These are phyloP conservation scores for Phalaenopsis hybrid DNA, from an alignment of 116 monocot species.

Conservation along the genomic window DNA sequence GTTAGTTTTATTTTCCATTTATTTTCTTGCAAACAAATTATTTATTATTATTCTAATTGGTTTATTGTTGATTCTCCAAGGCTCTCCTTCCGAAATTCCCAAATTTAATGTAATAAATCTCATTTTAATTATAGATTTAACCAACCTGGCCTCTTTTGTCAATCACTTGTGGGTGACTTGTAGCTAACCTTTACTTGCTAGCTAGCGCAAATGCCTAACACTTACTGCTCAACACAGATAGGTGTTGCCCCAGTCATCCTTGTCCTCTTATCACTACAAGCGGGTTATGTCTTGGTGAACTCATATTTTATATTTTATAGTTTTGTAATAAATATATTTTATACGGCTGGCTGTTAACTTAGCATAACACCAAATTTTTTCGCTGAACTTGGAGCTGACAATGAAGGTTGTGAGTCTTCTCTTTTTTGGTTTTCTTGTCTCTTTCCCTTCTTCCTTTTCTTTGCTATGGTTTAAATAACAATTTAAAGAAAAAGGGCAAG, in stretches of 20 bases:
- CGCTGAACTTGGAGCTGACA: not conserved
- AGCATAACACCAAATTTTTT: not conserved
- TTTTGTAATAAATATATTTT: too few species aligned
- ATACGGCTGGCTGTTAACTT: too few species aligned
- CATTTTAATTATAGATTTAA: too few species aligned
- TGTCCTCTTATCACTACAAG: not conserved
- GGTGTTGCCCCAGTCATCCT: not conserved
- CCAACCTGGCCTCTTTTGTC: too few species aligned
- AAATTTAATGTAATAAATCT: not conserved
- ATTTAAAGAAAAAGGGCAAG: too few species aligned
- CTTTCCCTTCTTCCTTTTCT: not conserved
- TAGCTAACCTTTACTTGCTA: too few species aligned
- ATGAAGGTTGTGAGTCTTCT: not conserved
- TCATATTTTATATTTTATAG: not conserved
- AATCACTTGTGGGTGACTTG: too few species aligned
- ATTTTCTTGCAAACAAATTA: not conserved
- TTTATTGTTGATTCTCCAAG: not conserved
- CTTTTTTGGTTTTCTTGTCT: not conserved
- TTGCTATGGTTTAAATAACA: not conserved
- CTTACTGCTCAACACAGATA: not conserved
- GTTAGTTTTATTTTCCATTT: not conserved
- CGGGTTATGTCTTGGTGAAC: not conserved
- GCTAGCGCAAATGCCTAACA: too few species aligned
- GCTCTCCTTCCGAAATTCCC: not conserved
- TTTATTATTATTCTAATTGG: not conserved